Evolutionary conservation across 2,329 filamentous ascomycete species (phyloP), one percentile per base, ranked within the genome.

Genomic region (Alternaria atra): DNA sequence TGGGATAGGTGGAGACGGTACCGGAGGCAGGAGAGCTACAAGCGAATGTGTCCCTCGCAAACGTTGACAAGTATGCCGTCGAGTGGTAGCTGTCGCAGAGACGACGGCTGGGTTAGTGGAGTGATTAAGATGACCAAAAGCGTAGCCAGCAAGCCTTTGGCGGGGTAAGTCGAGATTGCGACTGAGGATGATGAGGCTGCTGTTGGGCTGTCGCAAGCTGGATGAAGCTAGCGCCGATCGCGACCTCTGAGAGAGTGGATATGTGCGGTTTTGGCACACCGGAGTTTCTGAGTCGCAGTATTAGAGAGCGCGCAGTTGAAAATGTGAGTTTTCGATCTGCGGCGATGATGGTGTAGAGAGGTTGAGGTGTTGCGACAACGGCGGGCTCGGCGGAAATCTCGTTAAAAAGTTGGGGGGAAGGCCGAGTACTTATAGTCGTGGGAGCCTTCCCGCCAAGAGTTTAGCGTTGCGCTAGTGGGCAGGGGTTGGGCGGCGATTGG

Each of bases 31-130:
- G 93, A 97, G 93, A 97, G 91, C 84, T 93, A 97, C 93, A 97
- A 97, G 80, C 90, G 82, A 97, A 97, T 97, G 93, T 93, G 91
- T 97, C 93, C 91, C 93, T 92, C 84, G 84, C 84, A 83, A 80
- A 80, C 77, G 80, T 81, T 83, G 81, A 80, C 75, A 76, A 75
- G 68, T 64, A 40, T 63, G 65, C 70, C 67, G 70, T 63, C 66
- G 67, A 64, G 66, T 68, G 60, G 71, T 58, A 66, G 65, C 67
- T 65, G 68, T 70, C 70, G 64, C 40, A 52, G 48, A 55, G 63
- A 61, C 60, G 71, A 73, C 68, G 66, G 67, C 55, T 20, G 62
- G 59, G 70, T 69, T 62, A 73, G 71, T 67, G 63, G 47, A 54
- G 61, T 64, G 62, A 68, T 63, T 68, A 70, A 60, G 39, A 62